phyloP scores from a whole-genome alignment of 441 rosid species.

The Iberis amara region DNA sequence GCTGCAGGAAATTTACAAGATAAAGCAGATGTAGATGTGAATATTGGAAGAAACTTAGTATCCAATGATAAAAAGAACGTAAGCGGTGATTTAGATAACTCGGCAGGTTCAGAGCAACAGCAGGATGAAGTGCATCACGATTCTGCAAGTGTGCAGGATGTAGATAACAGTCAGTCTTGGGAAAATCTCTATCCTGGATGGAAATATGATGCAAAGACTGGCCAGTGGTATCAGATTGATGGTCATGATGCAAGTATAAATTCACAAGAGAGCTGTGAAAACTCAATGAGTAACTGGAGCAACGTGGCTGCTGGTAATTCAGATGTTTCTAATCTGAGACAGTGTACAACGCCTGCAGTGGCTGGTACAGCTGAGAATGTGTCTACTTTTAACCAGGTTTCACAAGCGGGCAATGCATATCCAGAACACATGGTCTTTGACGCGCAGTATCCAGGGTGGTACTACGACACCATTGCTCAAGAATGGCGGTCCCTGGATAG shows the following conservation, averaged over 20 bases:
- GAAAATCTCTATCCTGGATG: conserved; percentile 93
- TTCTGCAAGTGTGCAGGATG: conserved; percentile 44
- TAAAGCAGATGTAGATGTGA: conserved; percentile 30
- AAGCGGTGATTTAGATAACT: conserved; percentile 31
- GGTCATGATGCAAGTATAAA: conserved; percentile 29
- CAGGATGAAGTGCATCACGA: conserved; percentile 43
- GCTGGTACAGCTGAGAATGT: conserved; percentile 46
- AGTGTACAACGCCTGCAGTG: conserved; percentile 48
- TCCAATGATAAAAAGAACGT: conserved; percentile 28
- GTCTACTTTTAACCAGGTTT: conserved; percentile 62
- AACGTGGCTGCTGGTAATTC: conserved; percentile 39
- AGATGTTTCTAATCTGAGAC: conserved; percentile 53
- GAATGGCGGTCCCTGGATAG: conserved; percentile 71
- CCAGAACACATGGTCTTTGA: conserved; percentile 91
- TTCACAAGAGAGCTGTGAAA: conserved; percentile 33
- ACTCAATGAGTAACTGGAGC: conserved; percentile 38
- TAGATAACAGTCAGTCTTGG: conserved; percentile 60
- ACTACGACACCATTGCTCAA: conserved; percentile 61
- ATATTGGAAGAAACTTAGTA: conserved; percentile 4
- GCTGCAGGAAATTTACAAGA: conserved; percentile 37
- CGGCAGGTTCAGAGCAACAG: conserved; percentile 32
- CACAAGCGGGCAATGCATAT: conserved; percentile 58
- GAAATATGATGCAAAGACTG: conserved; percentile 66
- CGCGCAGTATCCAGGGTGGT: conserved; percentile 92
- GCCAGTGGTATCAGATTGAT: conserved; percentile 84